Percentiles rank a stretch among this genome's conserved stretches.
phyloP scores from a whole-genome alignment of 306 rosid genomes.

The Potentilla sterilis region DNA sequence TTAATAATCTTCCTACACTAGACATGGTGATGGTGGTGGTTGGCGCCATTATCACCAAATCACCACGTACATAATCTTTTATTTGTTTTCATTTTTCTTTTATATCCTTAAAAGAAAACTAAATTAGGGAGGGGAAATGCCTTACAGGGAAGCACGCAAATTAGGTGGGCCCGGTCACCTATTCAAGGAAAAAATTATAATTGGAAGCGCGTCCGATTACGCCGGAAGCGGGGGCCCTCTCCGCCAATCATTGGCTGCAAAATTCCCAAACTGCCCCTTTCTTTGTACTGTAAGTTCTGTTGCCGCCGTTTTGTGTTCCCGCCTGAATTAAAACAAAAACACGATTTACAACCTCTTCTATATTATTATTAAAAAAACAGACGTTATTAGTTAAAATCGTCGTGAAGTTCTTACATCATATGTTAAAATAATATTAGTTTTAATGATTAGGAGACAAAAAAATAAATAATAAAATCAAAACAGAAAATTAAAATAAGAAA shows the following conservation, averaged over 20 bases:
- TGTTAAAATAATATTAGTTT: too few relatives aligned
- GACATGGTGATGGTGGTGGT: background rate
- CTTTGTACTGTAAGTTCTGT: background rate
- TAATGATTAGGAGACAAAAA: too few relatives aligned
- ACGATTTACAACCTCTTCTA: background rate
- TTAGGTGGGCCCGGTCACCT: conserved; percentile 38
- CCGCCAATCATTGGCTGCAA: conserved; percentile 18
- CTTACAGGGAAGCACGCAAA: conserved; percentile 47
- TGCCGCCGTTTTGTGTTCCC: conserved; percentile 25
- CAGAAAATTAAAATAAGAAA: too few relatives aligned
- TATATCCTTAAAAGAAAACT: too few relatives aligned
- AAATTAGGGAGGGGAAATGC: background rate
- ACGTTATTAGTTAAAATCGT: too few relatives aligned
- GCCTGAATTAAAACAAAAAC: conserved; percentile 13
- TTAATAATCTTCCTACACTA: background rate
- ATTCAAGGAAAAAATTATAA: background rate
- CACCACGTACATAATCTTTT: background rate
- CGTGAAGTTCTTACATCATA: too few relatives aligned
- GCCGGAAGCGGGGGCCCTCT: conserved; percentile 41
- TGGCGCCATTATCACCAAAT: background rate
- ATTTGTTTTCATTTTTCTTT: too few relatives aligned
- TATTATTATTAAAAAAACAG: too few relatives aligned
- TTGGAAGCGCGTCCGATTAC: conserved; percentile 53
- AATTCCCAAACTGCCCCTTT: background rate
- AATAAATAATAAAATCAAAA: too few relatives aligned